These are phyloP conservation scores for Sporothrix sp. DNA, from an alignment of 2,329 filamentous ascomycete genomes.

Conservation along the genomic window DNA sequence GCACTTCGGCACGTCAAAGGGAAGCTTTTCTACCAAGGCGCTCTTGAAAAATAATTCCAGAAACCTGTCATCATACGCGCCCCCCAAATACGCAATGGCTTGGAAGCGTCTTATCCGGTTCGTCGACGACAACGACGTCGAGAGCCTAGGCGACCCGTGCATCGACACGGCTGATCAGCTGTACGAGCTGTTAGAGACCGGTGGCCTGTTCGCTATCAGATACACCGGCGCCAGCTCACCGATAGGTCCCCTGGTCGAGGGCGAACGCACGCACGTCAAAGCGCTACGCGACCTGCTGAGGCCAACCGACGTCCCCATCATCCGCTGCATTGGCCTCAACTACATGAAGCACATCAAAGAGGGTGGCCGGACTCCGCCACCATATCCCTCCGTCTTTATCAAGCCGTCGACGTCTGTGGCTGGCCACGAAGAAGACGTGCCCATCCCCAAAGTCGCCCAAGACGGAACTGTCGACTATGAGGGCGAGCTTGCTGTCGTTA, in stretches of 20 bases:
- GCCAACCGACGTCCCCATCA: neutral
- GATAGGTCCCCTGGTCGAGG: neutral
- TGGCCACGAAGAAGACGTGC: slow-evolving; percentile 28
- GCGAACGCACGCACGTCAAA: slow-evolving; percentile 2
- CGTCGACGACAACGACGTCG: neutral
- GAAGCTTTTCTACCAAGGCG: too few relatives aligned
- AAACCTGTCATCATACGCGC: too few relatives aligned
- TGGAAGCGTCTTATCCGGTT: slow-evolving; percentile 8
- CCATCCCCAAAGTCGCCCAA: slow-evolving; percentile 37
- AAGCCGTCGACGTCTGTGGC: slow-evolving; percentile 36
- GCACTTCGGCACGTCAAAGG: too few relatives aligned
- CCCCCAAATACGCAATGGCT: neutral
- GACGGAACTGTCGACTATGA: slow-evolving; percentile 35
- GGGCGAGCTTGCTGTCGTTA: slow-evolving; percentile 41
- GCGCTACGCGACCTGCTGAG: neutral
- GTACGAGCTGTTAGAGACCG: neutral
- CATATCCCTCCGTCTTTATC: slow-evolving; percentile 41
- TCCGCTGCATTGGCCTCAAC: slow-evolving; percentile 2
- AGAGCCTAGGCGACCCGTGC: neutral
- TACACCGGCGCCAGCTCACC: neutral
- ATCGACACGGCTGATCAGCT: neutral
- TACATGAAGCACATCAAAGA: slow-evolving; percentile 25
- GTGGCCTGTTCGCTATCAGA: neutral
- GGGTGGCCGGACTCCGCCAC: slow-evolving; percentile 40
- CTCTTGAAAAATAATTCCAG: too few relatives aligned